Base-by-base conservation (phyloP, 1,284 basidiomycete genomes). In the Hymenochaete sp. region DNA sequence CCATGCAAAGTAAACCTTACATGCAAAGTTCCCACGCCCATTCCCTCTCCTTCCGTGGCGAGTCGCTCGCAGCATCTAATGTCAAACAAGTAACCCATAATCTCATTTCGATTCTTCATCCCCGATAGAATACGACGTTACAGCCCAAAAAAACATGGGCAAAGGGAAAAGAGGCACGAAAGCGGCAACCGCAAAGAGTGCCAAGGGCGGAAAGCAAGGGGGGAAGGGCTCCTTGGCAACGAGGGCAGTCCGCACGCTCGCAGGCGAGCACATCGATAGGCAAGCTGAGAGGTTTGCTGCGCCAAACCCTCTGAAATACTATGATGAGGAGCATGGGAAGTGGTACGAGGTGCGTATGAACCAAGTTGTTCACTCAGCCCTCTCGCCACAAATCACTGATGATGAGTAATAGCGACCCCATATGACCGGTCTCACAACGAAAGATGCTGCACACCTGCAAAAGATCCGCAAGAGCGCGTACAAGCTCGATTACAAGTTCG, bases 401-500 rank as follows among this genome's bases (percentile, higher is more conserved):
- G 19, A n/a, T 19, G 31, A 37, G 31, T 37, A 25, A 9, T 47
- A 91, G 87, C 74, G 87, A 41, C 72, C 72, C 3, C 61, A 81
- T 0, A 90, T 90, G 0, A 77, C 79, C 7, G 92, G 91, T 0
- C 73, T 96, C 3, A 85, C 88, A 0, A 63, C 72, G 25, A 72
- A 81, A 22, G 90, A 96, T 52, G 74, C 74, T 16, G 78, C 77
- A 53, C 79, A 91, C 41, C 70, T 93, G 44, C 73, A 72, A 54
- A 76, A 81, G 18, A 78, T 93, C 35, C 78, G 87, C 59, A 67
- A 71, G 45, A 71, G 93, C 7, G 93, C 93, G 0, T 90, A 93
- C 59, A 79, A 84, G 59, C 82, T 97, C 46, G 93, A 98, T 70
- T 93, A 92, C 63, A 84, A 88, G 3, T 69, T n/a, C n/a, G n/a